Evolutionary conservation across 2,329 filamentous ascomycete species (phyloP).

Genomic region (Trichoderma simmonsii): DNA sequence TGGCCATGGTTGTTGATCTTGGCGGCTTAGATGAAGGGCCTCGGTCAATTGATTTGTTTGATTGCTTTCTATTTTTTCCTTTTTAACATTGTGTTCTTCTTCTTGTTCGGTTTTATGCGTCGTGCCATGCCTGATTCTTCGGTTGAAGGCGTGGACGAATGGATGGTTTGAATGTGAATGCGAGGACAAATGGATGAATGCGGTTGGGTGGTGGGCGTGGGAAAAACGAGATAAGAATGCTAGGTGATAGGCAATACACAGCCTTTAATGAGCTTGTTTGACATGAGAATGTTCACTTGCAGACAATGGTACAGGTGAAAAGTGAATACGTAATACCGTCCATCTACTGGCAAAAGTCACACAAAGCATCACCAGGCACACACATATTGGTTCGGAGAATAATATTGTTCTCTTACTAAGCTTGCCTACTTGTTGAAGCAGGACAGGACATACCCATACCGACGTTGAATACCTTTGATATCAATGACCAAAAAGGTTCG

Average conservation of each 20-base stretch:
- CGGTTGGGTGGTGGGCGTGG: neutral
- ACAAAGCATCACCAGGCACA: neutral
- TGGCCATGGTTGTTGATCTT: neutral
- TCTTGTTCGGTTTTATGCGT: neutral
- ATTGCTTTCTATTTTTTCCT: neutral
- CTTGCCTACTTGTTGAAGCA: slow-evolving; percentile 22
- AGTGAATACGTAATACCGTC: neutral
- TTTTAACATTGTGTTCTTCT: neutral
- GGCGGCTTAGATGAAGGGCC: neutral
- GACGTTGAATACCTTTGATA: slow-evolving; percentile 21
- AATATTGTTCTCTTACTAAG: neutral
- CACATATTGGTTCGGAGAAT: neutral
- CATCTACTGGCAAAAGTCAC: neutral
- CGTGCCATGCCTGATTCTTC: neutral
- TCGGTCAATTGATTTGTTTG: neutral
- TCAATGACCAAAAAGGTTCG: neutral
- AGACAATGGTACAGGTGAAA: neutral
- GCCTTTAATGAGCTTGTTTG: slow-evolving; percentile 14
- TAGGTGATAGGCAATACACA: slow-evolving; percentile 17
- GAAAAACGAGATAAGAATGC: slow-evolving; percentile 2
- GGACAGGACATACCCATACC: slow-evolving; percentile 3
- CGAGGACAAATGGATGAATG: neutral
- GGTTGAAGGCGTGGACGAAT: neutral
- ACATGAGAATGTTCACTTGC: neutral
- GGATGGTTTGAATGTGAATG: neutral